Evolutionary conservation across 2,329 filamentous ascomycete species (phyloP), one percentile per base, ranked within the genome.

Genomic region (Cryoendolithus antarcticus): DNA sequence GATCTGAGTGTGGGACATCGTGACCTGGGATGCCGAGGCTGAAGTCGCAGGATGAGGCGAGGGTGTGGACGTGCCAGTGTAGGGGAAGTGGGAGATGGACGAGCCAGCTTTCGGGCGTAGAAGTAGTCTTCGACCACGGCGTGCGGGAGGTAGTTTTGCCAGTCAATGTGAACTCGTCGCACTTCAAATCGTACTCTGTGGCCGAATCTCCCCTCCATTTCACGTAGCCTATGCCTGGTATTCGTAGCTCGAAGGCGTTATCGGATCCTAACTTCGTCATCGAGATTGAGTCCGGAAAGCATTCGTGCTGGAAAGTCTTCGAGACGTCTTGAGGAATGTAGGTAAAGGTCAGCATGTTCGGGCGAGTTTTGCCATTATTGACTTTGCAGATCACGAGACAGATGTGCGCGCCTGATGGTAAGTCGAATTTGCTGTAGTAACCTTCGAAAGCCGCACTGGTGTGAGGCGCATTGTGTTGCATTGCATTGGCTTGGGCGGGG

Each of bases 61-160:
- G 56, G 1, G 63, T 65, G 27, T 69, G 64, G 3, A 71, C 68
- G 44, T 70, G 66, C 68, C 67, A 71, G 44, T 71, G 68, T 2
- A 71, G 49, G 1, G 68, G 68, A 0, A 71, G 50, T 1, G 66
- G 66, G 0, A 71, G 54, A 12, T 62, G 43, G 4, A 64, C 60
- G n/a, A 71, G 56, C 43, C 55, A 56, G 30, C 62, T 61, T 45
- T 70, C 67, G 0, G 68, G 68, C 1, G 65, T 69, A 12, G 53
- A 51, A 7, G 48, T 54, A n/a, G 48, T 30, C 9, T 44, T 35
- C 9, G 49, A 54, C 66, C 67, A 70, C 3, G 62, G 54, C 1
- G 55, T 63, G 13, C 58, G 57, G 1, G 50, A 51, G 1, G 48
- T 58, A 1, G 63, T 60, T 10, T 55, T 62, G 2, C 62, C 63